Conservation (phyloP, 140 eudicot species). For the Senecio squalidus region DNA sequence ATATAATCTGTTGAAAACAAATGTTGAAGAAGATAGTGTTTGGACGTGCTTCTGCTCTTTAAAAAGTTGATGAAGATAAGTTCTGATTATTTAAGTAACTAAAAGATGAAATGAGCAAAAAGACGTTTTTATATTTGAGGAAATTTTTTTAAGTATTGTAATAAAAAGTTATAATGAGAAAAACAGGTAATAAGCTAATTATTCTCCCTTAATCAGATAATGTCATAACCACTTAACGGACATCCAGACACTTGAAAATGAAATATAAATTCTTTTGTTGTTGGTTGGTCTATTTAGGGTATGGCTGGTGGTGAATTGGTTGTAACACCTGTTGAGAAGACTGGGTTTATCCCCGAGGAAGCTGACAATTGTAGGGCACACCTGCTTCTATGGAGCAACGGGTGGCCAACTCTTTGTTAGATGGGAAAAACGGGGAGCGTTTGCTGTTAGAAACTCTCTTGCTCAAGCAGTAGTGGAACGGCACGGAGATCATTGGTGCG, state of each 20-base stretch:
- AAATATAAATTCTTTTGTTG: conserved; percentile 13
- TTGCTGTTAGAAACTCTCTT: conserved; percentile 95
- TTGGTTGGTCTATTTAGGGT: conserved; percentile 45
- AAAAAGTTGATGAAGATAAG: too few species aligned
- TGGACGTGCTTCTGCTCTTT: too few species aligned
- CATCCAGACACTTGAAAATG: not conserved
- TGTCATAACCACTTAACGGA: not conserved
- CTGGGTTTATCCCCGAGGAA: conserved; percentile 86
- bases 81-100: too few species aligned
- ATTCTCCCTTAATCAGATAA: not conserved
- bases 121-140: too few species aligned
- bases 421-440: conserved; percentile 98
- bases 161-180: too few species aligned
- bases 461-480: conserved; percentile 99
- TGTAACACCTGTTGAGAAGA: conserved; percentile 68
- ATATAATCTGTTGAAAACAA: too few species aligned
- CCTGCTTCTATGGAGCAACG: conserved; percentile 96
- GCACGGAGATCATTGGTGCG: conserved; percentile 94
- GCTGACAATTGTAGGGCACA: conserved; percentile 95
- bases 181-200: too few species aligned
- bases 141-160: too few species aligned
- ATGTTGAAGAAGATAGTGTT: too few species aligned
- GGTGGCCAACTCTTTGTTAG: conserved; percentile 93
- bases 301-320: conserved; percentile 99
- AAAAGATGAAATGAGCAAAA: too few species aligned